A percentile compares a stretch with the other conserved stretches of the same genome.
phyloP scores from a whole-genome alignment of 2,329 filamentous ascomycete species.

The Penicillium sp. region DNA sequence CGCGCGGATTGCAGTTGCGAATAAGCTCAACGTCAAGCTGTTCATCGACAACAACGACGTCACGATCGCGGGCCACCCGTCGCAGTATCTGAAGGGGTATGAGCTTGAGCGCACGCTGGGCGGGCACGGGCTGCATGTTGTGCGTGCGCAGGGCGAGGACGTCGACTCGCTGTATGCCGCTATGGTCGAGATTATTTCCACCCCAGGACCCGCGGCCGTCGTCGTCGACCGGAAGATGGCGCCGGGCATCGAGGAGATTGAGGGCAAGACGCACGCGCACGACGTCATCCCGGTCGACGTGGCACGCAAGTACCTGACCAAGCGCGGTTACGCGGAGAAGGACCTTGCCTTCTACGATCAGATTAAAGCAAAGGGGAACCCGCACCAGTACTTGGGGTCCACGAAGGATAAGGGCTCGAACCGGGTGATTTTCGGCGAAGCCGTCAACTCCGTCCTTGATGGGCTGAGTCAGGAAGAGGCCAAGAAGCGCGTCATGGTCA shows the following conservation, averaged over 20 bases:
- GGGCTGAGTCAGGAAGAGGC: slow-evolving; percentile 44
- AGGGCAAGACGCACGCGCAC: slow-evolving; percentile 42
- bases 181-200: slow-evolving; percentile 37
- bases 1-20: slow-evolving; percentile 44
- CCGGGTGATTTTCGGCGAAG: slow-evolving; percentile 46
- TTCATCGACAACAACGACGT: slow-evolving; percentile 49
- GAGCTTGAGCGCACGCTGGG: slow-evolving; percentile 37
- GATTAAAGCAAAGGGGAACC: slow-evolving; percentile 37
- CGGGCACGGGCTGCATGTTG: slow-evolving; percentile 45
- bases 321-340: slow-evolving; percentile 41
- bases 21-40: slow-evolving; percentile 45
- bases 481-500: slow-evolving; percentile 42
- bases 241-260: slow-evolving; percentile 41
- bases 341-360: slow-evolving; percentile 42
- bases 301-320: slow-evolving; percentile 43
- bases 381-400: slow-evolving; percentile 40
- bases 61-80: slow-evolving; percentile 47
- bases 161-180: slow-evolving; percentile 42
- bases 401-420: slow-evolving; percentile 44
- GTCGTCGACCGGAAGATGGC: slow-evolving; percentile 43
- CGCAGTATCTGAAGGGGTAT: slow-evolving; percentile 45
- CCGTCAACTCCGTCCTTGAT: slow-evolving; percentile 44
- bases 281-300: slow-evolving; percentile 45
- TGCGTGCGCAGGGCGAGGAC: slow-evolving; percentile 43
- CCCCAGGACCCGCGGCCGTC: slow-evolving; percentile 41